phyloP scores from a whole-genome alignment of 768 basidiomycete species.

The Amanita thiersii region DNA sequence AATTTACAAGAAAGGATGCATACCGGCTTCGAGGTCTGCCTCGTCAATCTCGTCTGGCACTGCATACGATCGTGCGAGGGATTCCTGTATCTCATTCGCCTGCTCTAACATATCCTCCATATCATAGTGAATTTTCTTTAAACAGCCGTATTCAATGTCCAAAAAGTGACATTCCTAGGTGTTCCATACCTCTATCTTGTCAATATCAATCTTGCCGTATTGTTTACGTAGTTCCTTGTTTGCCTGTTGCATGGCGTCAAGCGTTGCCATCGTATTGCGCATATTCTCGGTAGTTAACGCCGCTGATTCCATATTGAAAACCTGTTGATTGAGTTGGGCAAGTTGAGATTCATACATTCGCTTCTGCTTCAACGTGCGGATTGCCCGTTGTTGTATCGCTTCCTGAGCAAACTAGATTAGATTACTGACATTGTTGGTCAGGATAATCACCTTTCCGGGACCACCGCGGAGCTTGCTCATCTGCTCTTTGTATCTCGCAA shows the following conservation, averaged over 20 bases:
- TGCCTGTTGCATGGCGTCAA: constrained; percentile 92
- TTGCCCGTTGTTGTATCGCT: constrained; percentile 91
- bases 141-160: not conserved
- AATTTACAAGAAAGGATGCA: constrained; percentile 13
- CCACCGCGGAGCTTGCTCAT: constrained; percentile 91
- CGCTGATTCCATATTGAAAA: constrained; percentile 98
- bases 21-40: constrained; percentile 93
- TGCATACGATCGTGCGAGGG: constrained; percentile 86
- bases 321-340: constrained; percentile 85
- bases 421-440: not conserved
- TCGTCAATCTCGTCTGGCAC: constrained; percentile 98
- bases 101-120: constrained; percentile 98
- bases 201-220: constrained; percentile 95
- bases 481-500: constrained; percentile 89
- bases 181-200: constrained; percentile 79
- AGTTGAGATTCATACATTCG: constrained; percentile 93
- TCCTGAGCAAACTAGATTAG: constrained; percentile 34
- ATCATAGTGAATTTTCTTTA: constrained; percentile 88
- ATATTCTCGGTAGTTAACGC: constrained; percentile 95
- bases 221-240: constrained; percentile 97
- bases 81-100: constrained; percentile 96
- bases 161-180: not conserved
- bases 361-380: constrained; percentile 91
- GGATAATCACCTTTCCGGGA: constrained; percentile 75
- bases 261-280: constrained; percentile 97